Evolutionary conservation across 768 basidiomycete species (phyloP).

Genomic region (Pleurotus ostreatus): DNA sequence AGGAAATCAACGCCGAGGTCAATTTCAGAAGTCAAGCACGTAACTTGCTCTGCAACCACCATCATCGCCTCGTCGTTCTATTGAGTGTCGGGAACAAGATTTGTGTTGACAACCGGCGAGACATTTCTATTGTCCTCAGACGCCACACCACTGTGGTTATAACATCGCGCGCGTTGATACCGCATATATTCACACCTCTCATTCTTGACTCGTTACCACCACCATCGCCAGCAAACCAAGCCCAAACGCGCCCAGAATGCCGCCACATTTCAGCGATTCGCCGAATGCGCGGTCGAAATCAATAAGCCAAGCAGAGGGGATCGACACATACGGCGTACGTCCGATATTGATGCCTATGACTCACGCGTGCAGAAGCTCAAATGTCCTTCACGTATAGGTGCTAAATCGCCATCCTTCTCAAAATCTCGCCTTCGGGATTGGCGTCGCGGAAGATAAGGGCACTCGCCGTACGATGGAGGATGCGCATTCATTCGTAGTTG

Average conservation of each 20-base stretch:
- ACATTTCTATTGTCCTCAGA: neutral
- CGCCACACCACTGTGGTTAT: too few relatives aligned
- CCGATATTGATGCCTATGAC: neutral
- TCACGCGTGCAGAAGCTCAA: conserved; percentile 1
- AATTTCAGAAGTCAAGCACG: too few relatives aligned
- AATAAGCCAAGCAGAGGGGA: conserved; percentile 64
- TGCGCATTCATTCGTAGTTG: conserved; percentile 92
- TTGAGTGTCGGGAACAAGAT: too few relatives aligned
- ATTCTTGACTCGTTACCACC: conserved; percentile 2
- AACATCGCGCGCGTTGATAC: too few relatives aligned
- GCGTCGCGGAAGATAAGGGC: conserved; percentile 82
- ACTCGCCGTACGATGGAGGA: conserved; percentile 95
- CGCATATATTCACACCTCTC: neutral
- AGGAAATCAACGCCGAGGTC: too few relatives aligned
- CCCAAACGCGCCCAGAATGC: conserved; percentile 16
- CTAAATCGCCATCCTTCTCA: conserved; percentile 73
- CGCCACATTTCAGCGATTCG: conserved; percentile 48
- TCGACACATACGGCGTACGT: conserved; percentile 76
- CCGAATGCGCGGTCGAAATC: conserved; percentile 81
- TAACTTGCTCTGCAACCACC: too few relatives aligned
- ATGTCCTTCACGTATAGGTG: conserved; percentile 34
- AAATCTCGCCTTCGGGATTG: conserved; percentile 64
- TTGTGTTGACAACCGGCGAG: neutral
- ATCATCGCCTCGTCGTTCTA: too few relatives aligned
- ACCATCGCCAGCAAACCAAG: neutral